Base-by-base conservation (phyloP, 768 basidiomycete species). In the Russula vinacea region DNA sequence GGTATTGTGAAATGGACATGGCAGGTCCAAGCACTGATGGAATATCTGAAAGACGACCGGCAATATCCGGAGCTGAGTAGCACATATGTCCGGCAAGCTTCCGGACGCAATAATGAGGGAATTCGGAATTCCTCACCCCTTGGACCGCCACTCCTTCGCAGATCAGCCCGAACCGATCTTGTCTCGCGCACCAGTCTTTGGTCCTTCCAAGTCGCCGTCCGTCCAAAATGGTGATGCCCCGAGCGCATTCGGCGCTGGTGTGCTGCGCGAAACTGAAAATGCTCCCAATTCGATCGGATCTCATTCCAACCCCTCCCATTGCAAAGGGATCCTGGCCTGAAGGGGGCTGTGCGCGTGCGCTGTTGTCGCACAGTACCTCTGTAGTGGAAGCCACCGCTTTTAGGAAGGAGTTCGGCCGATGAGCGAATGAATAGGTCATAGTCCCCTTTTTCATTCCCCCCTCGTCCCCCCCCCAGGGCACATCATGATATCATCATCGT, bases 71-170 rank as follows among this genome's bases (percentile, higher is more conserved):
- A 37, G 6, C 16, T 10, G 49, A 50, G 44, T n/a, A 32, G 40
- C 53, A 47, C 54, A 64, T n/a, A 35, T 42, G 57, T 59, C 63
- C 53, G 63, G 63, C 63, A 60, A 60, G 47, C 58, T 44, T 60
- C 64, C 59, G 59, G 64, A 59, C 64, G 59, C 55, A 65, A 58
- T 54, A 58, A 64, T n/a, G n/a, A n/a, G 45, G 59, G 24, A 65
- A 56, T 61, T 57, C 47, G 44, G 54, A 60, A 65, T 56, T 64
- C 64, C 53, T 35, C 26, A n/a, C 45, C 35, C 44, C 33, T 51
- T 51, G 26, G 40, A 40, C 40, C 22, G 59, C 59, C 50, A 44
- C 52, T 42, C 56, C 33, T 37, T 58, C 62, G 64, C 55, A 61
- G 60, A 65, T 65, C 60, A 42, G 44, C 3, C 45, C 33, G 14